Percentiles rank a stretch among this genome's conserved stretches.
These are phyloP conservation scores for Excoecaria cochinchinensis DNA, from an alignment of 345 rosid genomes.

Conservation along the genomic window DNA sequence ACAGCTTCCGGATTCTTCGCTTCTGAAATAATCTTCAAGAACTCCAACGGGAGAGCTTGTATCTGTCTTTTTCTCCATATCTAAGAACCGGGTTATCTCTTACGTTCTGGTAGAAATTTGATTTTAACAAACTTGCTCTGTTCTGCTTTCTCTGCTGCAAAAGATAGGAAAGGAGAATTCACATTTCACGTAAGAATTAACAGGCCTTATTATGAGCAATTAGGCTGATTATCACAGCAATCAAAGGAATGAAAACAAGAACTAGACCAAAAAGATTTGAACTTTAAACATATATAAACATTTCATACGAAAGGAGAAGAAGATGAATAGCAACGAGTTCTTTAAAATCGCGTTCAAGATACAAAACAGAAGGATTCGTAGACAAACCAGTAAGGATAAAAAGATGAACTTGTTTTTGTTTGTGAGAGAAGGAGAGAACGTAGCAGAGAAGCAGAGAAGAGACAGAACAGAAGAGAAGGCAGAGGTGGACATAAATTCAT, in stretches of 20 bases:
- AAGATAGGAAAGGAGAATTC: neutral
- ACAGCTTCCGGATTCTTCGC: slow-evolving; percentile 44
- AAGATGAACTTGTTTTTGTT: neutral
- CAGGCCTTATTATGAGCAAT: neutral
- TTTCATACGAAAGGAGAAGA: neutral
- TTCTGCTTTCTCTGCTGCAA: neutral
- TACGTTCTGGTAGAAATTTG: neutral
- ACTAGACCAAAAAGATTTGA: neutral
- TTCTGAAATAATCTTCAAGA: slow-evolving; percentile 80
- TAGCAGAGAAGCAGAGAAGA: slow-evolving; percentile 10
- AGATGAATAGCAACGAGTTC: neutral
- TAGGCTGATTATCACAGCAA: neutral
- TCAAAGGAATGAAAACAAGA: neutral
- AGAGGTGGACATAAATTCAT: slow-evolving; percentile 26
- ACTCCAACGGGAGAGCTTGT: slow-evolving; percentile 62
- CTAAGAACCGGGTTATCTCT: neutral
- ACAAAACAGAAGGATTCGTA: neutral
- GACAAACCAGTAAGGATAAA: slow-evolving; percentile 23
- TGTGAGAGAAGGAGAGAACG: slow-evolving; percentile 16
- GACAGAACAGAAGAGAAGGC: neutral
- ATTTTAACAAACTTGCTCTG: neutral
- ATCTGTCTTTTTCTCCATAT: slow-evolving; percentile 53
- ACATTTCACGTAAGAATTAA: neutral
- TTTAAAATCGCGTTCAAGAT: neutral
- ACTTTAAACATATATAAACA: neutral